phyloP scores from a whole-genome alignment of 2,329 filamentous ascomycete genomes.

The Talaromyces sp. region DNA sequence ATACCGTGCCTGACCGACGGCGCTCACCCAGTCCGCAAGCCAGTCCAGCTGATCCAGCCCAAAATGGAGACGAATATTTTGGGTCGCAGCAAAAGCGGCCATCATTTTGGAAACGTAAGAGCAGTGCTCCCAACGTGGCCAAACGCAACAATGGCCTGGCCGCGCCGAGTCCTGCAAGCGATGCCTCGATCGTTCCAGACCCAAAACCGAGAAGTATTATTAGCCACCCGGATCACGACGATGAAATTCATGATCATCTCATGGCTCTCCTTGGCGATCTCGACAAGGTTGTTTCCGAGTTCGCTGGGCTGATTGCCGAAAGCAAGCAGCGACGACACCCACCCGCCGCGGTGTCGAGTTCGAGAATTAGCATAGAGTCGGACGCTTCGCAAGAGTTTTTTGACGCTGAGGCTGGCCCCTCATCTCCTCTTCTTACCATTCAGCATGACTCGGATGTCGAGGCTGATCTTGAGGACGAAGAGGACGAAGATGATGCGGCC shows the following conservation, averaged over 20 bases:
- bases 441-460: slow-evolving; percentile 67
- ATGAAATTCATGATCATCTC: slow-evolving; percentile 73
- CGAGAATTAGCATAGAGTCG: slow-evolving; percentile 72
- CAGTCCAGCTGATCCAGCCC: slow-evolving; percentile 24
- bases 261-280: slow-evolving; percentile 78
- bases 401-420: slow-evolving; percentile 66
- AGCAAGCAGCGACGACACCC: slow-evolving; percentile 70
- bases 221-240: slow-evolving; percentile 48
- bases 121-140: slow-evolving; percentile 47
- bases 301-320: slow-evolving; percentile 68
- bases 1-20: slow-evolving; percentile 18
- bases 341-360: slow-evolving; percentile 48
- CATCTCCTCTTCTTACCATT: slow-evolving; percentile 69
- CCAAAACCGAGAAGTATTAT: slow-evolving; percentile 29
- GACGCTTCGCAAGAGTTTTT: slow-evolving; percentile 86
- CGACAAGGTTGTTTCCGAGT: slow-evolving; percentile 76
- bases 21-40: slow-evolving; percentile 30
- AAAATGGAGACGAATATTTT: slow-evolving; percentile 27
- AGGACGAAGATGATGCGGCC: slow-evolving; percentile 52
- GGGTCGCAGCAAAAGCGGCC: slow-evolving; percentile 56
- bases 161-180: slow-evolving; percentile 39
- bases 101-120: slow-evolving; percentile 89
- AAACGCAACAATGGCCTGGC: slow-evolving; percentile 41
- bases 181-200: slow-evolving; percentile 20
- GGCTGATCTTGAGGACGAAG: slow-evolving; percentile 54